Evolutionary conservation across 768 basidiomycete species (phyloP).

Genomic region (Xerocomus spinulosus): DNA sequence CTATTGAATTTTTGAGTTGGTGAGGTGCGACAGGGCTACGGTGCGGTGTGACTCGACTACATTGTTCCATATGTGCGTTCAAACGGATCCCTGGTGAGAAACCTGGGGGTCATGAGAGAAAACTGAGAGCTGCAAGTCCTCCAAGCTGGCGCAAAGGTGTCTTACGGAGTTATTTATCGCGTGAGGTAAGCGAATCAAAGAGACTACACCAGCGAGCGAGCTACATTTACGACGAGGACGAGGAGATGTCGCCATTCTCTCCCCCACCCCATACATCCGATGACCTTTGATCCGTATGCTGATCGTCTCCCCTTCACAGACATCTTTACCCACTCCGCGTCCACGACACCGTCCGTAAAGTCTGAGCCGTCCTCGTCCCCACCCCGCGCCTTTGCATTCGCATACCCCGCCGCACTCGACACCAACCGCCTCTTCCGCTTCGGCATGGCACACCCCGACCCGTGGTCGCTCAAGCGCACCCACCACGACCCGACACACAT

Average conservation of each 20-base stretch:
- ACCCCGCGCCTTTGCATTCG: conserved; percentile 21
- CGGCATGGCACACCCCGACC: conserved; percentile 26
- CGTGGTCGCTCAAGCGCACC: conserved; percentile 22
- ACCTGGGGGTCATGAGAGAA: neutral
- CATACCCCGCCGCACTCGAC: conserved; percentile 12
- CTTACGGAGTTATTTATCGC: neutral
- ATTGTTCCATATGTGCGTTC: neutral
- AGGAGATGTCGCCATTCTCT: neutral
- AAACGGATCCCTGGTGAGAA: neutral
- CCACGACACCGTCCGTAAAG: conserved; percentile 23
- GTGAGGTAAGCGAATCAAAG: conserved; percentile 1
- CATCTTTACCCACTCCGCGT: conserved; percentile 1
- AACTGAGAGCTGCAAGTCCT: neutral
- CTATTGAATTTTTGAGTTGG: neutral
- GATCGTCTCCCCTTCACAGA: conserved; percentile 17
- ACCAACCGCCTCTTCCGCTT: conserved; percentile 20
- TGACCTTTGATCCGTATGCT: conserved; percentile 25
- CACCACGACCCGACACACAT: conserved; percentile 10
- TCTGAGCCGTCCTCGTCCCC: conserved; percentile 27
- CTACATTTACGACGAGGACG: neutral
- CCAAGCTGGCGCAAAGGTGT: neutral
- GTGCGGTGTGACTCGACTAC: neutral
- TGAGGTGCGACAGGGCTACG: neutral
- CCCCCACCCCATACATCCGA: conserved; percentile 1
- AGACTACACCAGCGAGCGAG: neutral